phyloP scores from a whole-genome alignment of 352 stramenopile genomes.

The Pythium myriotylum region DNA sequence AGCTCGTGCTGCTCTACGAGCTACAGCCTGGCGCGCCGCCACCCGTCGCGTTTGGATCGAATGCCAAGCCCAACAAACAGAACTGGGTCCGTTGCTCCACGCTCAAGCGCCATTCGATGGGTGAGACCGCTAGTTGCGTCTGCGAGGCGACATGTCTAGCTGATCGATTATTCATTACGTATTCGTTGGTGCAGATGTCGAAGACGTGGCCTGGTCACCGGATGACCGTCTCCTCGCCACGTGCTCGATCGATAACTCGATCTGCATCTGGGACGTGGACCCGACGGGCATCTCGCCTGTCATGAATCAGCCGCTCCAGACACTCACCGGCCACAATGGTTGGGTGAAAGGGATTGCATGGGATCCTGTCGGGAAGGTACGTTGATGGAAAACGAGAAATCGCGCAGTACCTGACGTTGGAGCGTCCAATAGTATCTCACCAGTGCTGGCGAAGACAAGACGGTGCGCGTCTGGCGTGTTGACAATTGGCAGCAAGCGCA shows the following conservation, averaged over 20 bases:
- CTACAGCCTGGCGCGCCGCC: constrained; percentile 60
- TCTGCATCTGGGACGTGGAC: constrained; percentile 86
- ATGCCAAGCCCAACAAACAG: constrained; percentile 78
- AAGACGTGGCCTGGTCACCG: constrained; percentile 85
- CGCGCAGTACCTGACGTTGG: too few species aligned
- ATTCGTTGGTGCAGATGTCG: constrained; percentile 55
- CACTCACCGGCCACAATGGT: constrained; percentile 74
- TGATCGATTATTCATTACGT: background rate
- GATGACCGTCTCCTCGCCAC: constrained; percentile 88
- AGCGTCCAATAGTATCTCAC: constrained; percentile 61
- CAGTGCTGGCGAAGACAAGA: constrained; percentile 87
- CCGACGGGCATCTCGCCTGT: constrained; percentile 50
- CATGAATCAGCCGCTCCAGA: constrained; percentile 83
- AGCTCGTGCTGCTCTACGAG: constrained; percentile 85
- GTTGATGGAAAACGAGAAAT: background rate
- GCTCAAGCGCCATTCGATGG: constrained; percentile 86
- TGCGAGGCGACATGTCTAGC: background rate
- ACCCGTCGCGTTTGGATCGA: constrained; percentile 81
- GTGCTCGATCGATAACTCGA: constrained; percentile 89
- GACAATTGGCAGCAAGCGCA: constrained; percentile 76
- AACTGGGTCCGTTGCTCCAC: constrained; percentile 84
- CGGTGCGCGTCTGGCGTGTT: constrained; percentile 82
- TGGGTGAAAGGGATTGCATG: constrained; percentile 89
- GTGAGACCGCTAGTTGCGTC: constrained; percentile 22
- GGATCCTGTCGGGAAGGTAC: constrained; percentile 84